Percentiles rank a stretch among this genome's conserved stretches.
Evolutionary conservation across 441 rosid genomes (phyloP).

Genomic region (Metrosideros polymorpha): DNA sequence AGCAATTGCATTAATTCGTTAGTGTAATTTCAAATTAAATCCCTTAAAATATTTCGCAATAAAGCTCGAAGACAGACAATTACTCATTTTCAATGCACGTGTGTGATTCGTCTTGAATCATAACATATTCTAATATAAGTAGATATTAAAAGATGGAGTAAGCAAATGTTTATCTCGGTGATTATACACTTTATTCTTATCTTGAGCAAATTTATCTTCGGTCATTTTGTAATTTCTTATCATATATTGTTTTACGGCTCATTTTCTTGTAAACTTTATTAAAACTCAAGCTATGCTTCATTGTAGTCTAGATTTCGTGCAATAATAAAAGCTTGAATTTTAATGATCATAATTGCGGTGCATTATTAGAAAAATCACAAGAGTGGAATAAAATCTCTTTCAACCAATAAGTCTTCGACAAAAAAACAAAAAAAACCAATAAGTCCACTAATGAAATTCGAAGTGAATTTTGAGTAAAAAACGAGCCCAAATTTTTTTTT

Average conservation of each 20-base stretch:
- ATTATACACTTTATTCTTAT: not conserved
- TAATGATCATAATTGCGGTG: not conserved
- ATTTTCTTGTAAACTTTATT: not conserved
- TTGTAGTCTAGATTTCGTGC: not conserved
- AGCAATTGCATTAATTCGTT: not conserved
- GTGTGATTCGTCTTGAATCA: not conserved
- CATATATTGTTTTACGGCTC: not conserved
- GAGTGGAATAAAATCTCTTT: no score
- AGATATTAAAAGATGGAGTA: not conserved
- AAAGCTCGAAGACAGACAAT: not conserved
- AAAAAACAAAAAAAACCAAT: no score
- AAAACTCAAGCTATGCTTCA: not conserved
- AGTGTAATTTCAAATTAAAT: not conserved
- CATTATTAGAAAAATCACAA: not conserved
- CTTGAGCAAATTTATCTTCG: not conserved
- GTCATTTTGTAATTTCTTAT: not conserved
- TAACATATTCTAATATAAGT: not conserved
- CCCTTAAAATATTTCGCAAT: not conserved
- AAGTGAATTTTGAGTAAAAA: not conserved
- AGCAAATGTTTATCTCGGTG: not conserved
- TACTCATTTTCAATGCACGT: not conserved
- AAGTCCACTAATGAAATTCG: not conserved
- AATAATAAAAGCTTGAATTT: not conserved
- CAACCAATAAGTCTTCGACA: no score
- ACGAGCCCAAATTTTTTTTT: not conserved